Conservation (phyloP, 176 grass and related monocot genomes). For the Bromus sterilis region DNA sequence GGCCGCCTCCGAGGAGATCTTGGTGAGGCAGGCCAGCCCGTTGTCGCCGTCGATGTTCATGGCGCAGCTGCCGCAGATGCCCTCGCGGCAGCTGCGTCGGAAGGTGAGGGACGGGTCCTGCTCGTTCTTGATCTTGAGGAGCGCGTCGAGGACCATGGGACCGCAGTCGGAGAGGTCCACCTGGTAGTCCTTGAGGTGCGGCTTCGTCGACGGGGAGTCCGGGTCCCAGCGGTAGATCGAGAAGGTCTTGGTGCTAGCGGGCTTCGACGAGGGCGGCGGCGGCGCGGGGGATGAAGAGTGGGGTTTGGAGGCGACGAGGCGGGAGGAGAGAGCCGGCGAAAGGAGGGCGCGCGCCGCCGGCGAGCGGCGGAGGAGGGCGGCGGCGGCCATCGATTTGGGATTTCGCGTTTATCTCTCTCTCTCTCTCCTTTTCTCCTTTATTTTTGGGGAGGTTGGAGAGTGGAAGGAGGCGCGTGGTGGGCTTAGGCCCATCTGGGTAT, state of each 20-base stretch:
- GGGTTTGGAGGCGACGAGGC: conserved; percentile 55
- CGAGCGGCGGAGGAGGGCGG: conserved; percentile 36
- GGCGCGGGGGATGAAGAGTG: conserved; percentile 62
- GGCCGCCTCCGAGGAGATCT: conserved; percentile 41
- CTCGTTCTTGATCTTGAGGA: conserved; percentile 97
- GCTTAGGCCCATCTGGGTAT: background rate
- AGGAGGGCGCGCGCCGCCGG: conserved; percentile 36
- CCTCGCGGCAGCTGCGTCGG: conserved; percentile 93
- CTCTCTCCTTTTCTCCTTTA: background rate
- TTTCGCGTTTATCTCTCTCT: conserved; percentile 23
- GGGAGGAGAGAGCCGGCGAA: conserved; percentile 37
- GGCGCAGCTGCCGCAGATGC: conserved; percentile 96
- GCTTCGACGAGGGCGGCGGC: conserved; percentile 6
- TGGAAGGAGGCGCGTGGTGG: conserved; percentile 6
- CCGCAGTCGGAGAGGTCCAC: conserved; percentile 71
- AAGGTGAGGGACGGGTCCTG: conserved; percentile 93
- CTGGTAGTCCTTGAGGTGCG: conserved; percentile 80
- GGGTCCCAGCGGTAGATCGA: conserved; percentile 98
- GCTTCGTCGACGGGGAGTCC: conserved; percentile 71
- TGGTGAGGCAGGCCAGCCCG: conserved; percentile 95
- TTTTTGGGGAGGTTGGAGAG: background rate
- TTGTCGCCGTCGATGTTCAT: conserved; percentile 97
- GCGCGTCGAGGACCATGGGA: conserved; percentile 80
- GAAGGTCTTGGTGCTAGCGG: conserved; percentile 55
- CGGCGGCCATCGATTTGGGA: conserved; percentile 44